Percentiles rank a stretch among this genome's conserved stretches.
These are phyloP conservation scores for Thielaviopsis musarum DNA, from an alignment of 2,329 filamentous ascomycete species.

Conservation along the genomic window DNA sequence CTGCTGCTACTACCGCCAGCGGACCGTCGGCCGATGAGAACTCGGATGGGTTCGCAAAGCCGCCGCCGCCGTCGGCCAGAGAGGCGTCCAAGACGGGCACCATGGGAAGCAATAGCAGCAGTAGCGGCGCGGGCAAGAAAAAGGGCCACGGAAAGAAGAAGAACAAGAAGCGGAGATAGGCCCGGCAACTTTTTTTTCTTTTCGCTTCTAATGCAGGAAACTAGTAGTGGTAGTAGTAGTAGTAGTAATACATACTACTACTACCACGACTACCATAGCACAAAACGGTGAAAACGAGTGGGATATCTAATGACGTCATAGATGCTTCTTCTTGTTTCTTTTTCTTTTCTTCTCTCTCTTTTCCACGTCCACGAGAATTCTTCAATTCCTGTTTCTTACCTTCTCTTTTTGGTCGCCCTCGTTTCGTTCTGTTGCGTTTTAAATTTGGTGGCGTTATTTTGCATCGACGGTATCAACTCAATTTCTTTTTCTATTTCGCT, in stretches of 20 bases:
- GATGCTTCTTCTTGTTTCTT: neutral
- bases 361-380: neutral
- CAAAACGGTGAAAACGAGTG: neutral
- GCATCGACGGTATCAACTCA: neutral
- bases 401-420: neutral
- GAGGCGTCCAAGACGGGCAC: neutral
- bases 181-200: neutral
- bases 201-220: neutral
- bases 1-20: neutral
- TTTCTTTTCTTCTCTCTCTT: neutral
- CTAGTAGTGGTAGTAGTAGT: neutral
- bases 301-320: neutral
- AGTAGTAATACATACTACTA: no score
- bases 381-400: neutral
- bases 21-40: neutral
- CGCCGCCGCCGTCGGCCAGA: neutral
- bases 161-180: slow-evolving; percentile 8
- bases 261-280: neutral
- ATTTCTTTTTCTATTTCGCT: neutral
- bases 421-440: neutral
- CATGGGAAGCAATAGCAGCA: neutral
- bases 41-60: neutral
- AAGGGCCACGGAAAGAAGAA: slow-evolving; percentile 12
- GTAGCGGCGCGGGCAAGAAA: slow-evolving; percentile 9
- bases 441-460: neutral